Base-by-base conservation (phyloP, 75 land plant genomes). In the Selaginella moellendorffii region DNA sequence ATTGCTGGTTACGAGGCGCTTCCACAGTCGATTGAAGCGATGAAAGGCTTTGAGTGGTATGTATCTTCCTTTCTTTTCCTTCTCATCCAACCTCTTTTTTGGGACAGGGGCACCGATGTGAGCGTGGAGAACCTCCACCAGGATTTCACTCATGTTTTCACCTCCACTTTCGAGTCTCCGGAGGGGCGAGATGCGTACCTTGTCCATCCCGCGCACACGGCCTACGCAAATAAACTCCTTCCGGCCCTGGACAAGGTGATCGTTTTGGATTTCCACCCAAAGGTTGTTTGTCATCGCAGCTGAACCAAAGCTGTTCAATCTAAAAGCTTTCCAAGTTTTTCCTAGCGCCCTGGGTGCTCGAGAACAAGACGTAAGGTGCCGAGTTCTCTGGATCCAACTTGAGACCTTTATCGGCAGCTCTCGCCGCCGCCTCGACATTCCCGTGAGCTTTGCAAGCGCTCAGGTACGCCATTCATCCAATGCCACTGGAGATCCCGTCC, bases 121-220 rank as follows among this genome's bases (percentile, higher is more conserved):
- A 91, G 95, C 58, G 64, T 70, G n/a, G 97, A 90, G 74, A 84
- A 90, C 70, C 5, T 80, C 69, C 88, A 90, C n/a, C 83, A 84
- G 62, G 97, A 91, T 23, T 90, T 82, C 61, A 90, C 97, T 27
- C 97, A 90, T 63, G 69, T 84, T 5, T 90, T 90, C 66, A 79
- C 73, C 27, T 80, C 83, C 28, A 90, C 93, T 1, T 90, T 90
- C 65, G 85, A 90, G 53, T 83, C 77, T 31, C 1, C 31, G 12
- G 82, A 87, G 67, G 97, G 88, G 0, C 68, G 90, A 26, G 82
- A 86, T 53, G 88, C 81, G 52, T 90, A 90, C 70, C 54, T 87
- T 12, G 69, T 71, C 29, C 97, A 90, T 69, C 83, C 87, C 10
- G 77, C 64, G 8, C 97, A 90, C 63, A 83, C 73, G 17, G 83